phyloP scores from a whole-genome alignment of 306 rosid species.

The Rosa multiflora region DNA sequence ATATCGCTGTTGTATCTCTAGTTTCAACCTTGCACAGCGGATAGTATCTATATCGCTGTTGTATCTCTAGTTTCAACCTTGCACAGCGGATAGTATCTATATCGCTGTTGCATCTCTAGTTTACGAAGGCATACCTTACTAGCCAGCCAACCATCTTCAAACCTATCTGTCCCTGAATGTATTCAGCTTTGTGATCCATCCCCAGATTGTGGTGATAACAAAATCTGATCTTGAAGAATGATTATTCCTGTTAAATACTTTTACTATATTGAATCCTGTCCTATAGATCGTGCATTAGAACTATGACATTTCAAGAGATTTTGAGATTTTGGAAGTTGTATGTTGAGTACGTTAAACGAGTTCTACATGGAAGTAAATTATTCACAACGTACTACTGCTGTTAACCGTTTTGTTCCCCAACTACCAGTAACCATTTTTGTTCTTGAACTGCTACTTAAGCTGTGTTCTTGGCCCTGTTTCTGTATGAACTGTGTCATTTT shows the following conservation, averaged over 20 bases:
- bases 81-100: not conserved
- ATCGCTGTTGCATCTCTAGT: constrained; percentile 5
- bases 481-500: not conserved
- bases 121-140: constrained; percentile 5
- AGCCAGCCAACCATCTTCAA: not conserved
- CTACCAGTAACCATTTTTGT: no score
- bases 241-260: not conserved
- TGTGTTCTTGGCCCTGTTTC: not conserved
- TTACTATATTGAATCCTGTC: not conserved
- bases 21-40: no score
- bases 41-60: no score
- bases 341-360: not conserved
- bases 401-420: no score
- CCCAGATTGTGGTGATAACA: not conserved
- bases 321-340: not conserved
- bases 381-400: no score
- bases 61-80: no score
- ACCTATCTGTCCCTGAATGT: not conserved
- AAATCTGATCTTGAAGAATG: not conserved
- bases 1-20: constrained; percentile 10
- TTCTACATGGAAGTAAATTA: not conserved
- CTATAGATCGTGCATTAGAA: not conserved
- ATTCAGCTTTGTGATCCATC: not conserved
- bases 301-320: not conserved
- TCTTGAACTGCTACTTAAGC: not conserved